phyloP scores from a whole-genome alignment of 306 rosid species.

The Pterocarpus santalinus region DNA sequence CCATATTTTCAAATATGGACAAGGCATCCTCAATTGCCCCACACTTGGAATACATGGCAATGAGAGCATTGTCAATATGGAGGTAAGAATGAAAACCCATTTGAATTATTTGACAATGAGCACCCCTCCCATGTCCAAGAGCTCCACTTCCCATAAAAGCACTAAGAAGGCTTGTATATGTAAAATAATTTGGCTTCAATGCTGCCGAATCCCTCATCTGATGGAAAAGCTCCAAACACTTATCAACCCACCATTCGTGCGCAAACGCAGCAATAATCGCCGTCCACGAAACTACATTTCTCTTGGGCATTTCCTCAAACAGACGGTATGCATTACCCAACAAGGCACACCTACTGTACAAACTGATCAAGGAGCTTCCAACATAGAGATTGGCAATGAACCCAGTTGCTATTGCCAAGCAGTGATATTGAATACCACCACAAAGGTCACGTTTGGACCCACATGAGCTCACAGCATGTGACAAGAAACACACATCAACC shows the following conservation, averaged over 20 bases:
- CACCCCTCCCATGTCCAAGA: conserved; percentile 76
- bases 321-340: conserved; percentile 55
- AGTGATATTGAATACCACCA: conserved; percentile 80
- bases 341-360: conserved; percentile 67
- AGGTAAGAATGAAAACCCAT: conserved; percentile 66
- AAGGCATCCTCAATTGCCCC: conserved; percentile 72
- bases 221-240: conserved; percentile 71
- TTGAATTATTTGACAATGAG: conserved; percentile 70
- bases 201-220: conserved; percentile 54
- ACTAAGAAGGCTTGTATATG: conserved; percentile 71
- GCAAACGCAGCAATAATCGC: conserved; percentile 79
- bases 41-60: conserved; percentile 87
- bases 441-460: conserved; percentile 58
- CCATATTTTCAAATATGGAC: conserved; percentile 61
- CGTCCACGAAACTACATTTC: conserved; percentile 87
- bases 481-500: conserved; percentile 62
- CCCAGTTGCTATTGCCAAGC: conserved; percentile 69
- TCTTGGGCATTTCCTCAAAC: conserved; percentile 82
- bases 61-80: conserved; percentile 71
- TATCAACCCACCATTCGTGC: conserved; percentile 69
- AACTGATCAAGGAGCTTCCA: conserved; percentile 78
- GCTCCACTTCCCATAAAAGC: conserved; percentile 91
- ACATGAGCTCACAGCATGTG: conserved; percentile 65
- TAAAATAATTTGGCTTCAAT: conserved; percentile 72
- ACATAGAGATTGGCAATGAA: conserved; percentile 71